phyloP scores from a whole-genome alignment of 2,329 filamentous ascomycete genomes.

The Geoglossum cookeanum region DNA sequence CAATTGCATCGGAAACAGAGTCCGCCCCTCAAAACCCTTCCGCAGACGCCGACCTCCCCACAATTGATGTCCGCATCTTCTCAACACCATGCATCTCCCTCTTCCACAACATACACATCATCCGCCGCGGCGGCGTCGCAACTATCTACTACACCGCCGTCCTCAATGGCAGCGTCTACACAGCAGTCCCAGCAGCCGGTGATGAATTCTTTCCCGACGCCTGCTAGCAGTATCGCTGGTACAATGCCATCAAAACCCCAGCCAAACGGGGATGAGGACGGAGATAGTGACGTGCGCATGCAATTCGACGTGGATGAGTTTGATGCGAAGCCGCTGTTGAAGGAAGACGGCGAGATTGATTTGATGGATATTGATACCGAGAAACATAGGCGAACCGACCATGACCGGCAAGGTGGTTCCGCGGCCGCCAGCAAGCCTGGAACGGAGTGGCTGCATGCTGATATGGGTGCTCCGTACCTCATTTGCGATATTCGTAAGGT shows the following conservation, averaged over 20 bases:
- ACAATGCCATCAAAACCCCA: slow-evolving; percentile 13
- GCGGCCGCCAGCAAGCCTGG: neutral
- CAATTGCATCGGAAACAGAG: neutral
- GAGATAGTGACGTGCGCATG: slow-evolving; percentile 17
- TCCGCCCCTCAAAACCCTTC: neutral
- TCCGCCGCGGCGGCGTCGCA: slow-evolving; percentile 24
- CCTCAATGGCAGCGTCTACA: slow-evolving; percentile 23
- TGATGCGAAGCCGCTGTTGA: slow-evolving; percentile 10
- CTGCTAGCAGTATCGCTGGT: slow-evolving; percentile 25
- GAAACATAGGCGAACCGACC: slow-evolving; percentile 7
- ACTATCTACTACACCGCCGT: slow-evolving; percentile 22
- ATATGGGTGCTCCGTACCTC: slow-evolving; percentile 28
- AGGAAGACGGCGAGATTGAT: slow-evolving; percentile 14
- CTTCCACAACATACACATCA: slow-evolving; percentile 25
- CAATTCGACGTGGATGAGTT: slow-evolving; percentile 13
- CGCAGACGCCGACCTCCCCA: slow-evolving; percentile 3
- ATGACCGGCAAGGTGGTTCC: slow-evolving; percentile 5
- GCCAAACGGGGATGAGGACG: slow-evolving; percentile 14
- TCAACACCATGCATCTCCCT: slow-evolving; percentile 28
- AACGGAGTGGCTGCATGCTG: slow-evolving; percentile 25
- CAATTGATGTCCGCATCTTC: slow-evolving; percentile 30
- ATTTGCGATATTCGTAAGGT: slow-evolving; percentile 31
- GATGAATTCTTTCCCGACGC: slow-evolving; percentile 25
- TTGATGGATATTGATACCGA: slow-evolving; percentile 23
- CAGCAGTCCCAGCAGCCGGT: slow-evolving; percentile 23